Evolutionary conservation across 305 asterid species (phyloP).

Genomic region (Fraxinus xanthoxyloides): DNA sequence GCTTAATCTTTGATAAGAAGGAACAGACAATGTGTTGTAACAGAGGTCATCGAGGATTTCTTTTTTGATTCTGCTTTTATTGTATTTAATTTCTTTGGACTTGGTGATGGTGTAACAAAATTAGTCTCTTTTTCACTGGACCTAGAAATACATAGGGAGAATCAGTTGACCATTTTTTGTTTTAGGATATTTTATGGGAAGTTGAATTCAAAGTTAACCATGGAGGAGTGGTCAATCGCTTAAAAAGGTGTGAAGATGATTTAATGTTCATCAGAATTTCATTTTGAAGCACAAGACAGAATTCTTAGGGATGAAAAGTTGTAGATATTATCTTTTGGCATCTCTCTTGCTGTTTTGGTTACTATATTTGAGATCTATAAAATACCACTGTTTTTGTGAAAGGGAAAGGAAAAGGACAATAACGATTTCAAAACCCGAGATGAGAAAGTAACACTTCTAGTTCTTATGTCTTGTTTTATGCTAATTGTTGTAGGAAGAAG

Average conservation of each 20-base stretch:
- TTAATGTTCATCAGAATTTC: background rate
- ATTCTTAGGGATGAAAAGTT: background rate
- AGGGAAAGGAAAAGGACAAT: background rate
- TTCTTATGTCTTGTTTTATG: background rate
- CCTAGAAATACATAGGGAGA: background rate
- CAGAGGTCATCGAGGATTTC: background rate
- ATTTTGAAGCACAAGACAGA: background rate
- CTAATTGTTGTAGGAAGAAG: constrained; percentile 56
- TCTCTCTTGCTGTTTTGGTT: background rate
- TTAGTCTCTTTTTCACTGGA: background rate
- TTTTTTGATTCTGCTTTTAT: background rate
- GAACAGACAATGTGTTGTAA: background rate
- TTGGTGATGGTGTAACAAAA: background rate
- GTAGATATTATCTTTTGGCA: background rate
- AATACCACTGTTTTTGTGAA: background rate
- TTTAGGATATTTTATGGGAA: background rate
- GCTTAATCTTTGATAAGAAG: background rate
- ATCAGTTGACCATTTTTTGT: background rate
- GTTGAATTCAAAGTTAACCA: background rate
- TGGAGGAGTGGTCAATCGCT: background rate
- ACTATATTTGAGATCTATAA: background rate
- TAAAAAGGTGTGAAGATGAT: background rate
- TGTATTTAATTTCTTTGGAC: background rate
- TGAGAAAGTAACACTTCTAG: background rate
- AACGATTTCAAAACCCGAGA: background rate